Evolutionary conservation across 805 yeast genomes (phyloP).

Genomic region (Metschnikowia borealis): DNA sequence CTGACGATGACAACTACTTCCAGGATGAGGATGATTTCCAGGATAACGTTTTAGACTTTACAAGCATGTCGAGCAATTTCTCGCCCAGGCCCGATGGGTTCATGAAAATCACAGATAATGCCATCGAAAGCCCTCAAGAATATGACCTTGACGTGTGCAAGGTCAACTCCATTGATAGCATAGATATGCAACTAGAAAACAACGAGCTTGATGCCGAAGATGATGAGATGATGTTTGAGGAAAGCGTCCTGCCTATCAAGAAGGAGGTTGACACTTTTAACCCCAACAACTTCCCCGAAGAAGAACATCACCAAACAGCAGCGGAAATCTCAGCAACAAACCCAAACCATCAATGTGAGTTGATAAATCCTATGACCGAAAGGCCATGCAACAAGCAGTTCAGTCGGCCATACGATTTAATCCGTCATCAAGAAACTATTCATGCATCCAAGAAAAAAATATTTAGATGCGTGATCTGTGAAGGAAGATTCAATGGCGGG

Average conservation of each 20-base stretch:
- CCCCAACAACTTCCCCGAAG: conserved; percentile 2
- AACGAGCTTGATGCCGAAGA: background rate
- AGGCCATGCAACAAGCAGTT: conserved; percentile 71
- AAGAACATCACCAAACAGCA: conserved; percentile 21
- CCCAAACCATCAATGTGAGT: conserved; percentile 52
- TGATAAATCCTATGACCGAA: conserved; percentile 59
- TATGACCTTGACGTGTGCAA: conserved; percentile 5
- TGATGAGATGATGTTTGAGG: conserved; percentile 1
- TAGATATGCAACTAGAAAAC: conserved; percentile 7
- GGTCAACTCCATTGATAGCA: conserved; percentile 7
- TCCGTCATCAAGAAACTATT: conserved; percentile 47
- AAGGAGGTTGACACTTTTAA: background rate
- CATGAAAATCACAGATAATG: conserved; percentile 7
- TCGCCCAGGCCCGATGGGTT: conserved; percentile 1
- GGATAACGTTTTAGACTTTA: conserved; percentile 13
- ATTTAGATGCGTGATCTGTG: conserved; percentile 44
- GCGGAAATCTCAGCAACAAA: conserved; percentile 32
- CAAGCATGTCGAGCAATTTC: background rate
- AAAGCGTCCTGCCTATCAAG: background rate
- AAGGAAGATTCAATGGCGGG: conserved; percentile 44
- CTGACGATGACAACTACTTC: conserved; percentile 37
- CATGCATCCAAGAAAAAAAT: conserved; percentile 45
- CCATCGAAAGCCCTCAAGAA: conserved; percentile 4
- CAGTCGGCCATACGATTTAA: conserved; percentile 59
- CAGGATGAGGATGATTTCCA: conserved; percentile 30